phyloP scores from a whole-genome alignment of 2,329 filamentous ascomycete species.

The Exophiala aquamarina region DNA sequence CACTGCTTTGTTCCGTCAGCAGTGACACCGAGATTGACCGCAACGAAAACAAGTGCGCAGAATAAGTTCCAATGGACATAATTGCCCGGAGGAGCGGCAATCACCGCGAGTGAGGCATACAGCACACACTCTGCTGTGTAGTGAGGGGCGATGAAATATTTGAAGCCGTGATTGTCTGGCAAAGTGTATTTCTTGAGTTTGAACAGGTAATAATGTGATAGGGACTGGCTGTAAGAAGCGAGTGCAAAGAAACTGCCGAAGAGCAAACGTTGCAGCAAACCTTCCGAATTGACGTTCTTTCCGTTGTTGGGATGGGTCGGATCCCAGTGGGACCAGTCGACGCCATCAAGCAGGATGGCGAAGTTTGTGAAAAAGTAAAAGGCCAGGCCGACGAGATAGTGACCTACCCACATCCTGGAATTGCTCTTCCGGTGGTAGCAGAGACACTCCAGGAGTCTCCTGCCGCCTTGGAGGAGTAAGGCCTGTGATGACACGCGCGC shows the following conservation, averaged over 20 bases:
- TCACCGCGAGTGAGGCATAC: constrained; percentile 74
- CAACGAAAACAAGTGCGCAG: constrained; percentile 70
- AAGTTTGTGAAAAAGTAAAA: constrained; percentile 76
- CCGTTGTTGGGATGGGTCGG: background rate
- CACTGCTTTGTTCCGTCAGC: constrained; percentile 75
- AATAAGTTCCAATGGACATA: constrained; percentile 65
- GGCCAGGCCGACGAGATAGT: constrained; percentile 74
- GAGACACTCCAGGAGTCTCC: constrained; percentile 75
- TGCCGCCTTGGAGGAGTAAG: constrained; percentile 71
- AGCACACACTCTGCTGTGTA: constrained; percentile 86
- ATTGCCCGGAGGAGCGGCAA: constrained; percentile 66
- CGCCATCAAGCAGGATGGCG: constrained; percentile 81
- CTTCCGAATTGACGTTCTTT: background rate
- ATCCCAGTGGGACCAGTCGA: constrained; percentile 32
- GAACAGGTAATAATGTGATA: constrained; percentile 69
- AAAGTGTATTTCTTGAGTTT: constrained; percentile 79
- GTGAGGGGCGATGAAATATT: constrained; percentile 75
- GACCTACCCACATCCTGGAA: constrained; percentile 80
- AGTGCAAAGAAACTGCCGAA: constrained; percentile 69
- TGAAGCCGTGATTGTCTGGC: constrained; percentile 71
- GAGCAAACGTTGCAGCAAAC: background rate
- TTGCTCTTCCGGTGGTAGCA: constrained; percentile 60
- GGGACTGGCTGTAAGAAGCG: constrained; percentile 62
- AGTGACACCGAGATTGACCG: constrained; percentile 77
- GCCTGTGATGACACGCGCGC: constrained; percentile 62